Evolutionary conservation across 805 yeast genomes (phyloP).

Genomic region (Starmera dryadoides): DNA sequence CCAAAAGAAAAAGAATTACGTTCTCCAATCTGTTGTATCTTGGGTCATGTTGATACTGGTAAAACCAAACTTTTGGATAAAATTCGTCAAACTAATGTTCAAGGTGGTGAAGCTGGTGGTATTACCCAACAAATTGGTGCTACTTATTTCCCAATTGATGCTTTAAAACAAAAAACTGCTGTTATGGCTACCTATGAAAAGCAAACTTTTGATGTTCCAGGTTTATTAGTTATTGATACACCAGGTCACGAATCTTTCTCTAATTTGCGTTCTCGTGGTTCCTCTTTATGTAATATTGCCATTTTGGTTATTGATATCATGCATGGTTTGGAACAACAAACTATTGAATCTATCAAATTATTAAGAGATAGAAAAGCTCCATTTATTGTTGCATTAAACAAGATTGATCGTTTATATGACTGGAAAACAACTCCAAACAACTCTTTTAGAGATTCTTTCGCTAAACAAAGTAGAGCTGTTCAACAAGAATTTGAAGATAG

Average conservation of each 20-base stretch:
- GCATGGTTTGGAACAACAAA: slow-evolving; percentile 99
- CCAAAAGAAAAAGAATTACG: slow-evolving; percentile 56
- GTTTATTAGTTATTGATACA: slow-evolving; percentile 92
- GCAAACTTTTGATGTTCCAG: slow-evolving; percentile 90
- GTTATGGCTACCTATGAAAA: slow-evolving; percentile 86
- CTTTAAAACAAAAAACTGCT: slow-evolving; percentile 84
- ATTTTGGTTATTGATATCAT: slow-evolving; percentile 95
- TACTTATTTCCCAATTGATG: slow-evolving; percentile 95
- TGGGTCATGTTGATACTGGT: slow-evolving; percentile 99
- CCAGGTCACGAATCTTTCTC: slow-evolving; percentile 99
- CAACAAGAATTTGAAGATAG: slow-evolving; percentile 90
- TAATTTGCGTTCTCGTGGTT: slow-evolving; percentile 96
- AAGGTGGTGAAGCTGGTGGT: slow-evolving; percentile 99
- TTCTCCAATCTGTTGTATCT: slow-evolving; percentile 97
- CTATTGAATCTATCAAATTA: slow-evolving; percentile 86
- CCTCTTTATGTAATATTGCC: slow-evolving; percentile 98
- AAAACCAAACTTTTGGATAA: slow-evolving; percentile 95
- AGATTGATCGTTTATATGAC: slow-evolving; percentile 94
- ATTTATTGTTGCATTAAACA: slow-evolving; percentile 92
- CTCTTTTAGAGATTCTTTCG: slow-evolving; percentile 90
- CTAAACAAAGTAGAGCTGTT: slow-evolving; percentile 75
- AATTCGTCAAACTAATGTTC: slow-evolving; percentile 97
- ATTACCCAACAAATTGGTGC: slow-evolving; percentile 99
- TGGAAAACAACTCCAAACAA: slow-evolving; percentile 91
- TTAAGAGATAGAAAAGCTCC: slow-evolving; percentile 98